phyloP scores from a whole-genome alignment of 2,329 filamentous ascomycete genomes.

The Aspergillus glaucus region DNA sequence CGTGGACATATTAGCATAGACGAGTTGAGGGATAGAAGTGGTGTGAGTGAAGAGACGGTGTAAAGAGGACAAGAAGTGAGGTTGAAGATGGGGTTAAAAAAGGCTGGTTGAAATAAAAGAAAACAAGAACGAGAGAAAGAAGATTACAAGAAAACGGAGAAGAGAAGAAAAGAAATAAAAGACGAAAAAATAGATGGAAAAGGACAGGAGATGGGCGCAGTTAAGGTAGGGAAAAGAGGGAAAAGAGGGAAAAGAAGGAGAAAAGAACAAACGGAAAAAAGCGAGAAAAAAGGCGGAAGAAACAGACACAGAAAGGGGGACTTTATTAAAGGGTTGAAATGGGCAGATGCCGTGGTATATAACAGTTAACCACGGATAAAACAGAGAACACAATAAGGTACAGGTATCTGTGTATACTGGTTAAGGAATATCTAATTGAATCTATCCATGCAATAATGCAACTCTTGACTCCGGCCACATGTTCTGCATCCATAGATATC shows the following conservation, averaged over 20 bases:
- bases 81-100: conserved; percentile 1
- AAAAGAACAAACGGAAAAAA: conserved; percentile 6
- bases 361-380: too few species aligned
- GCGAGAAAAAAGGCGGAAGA: conserved; percentile 2
- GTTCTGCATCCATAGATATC: too few species aligned
- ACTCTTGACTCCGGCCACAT: too few species aligned
- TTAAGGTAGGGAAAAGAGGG: conserved; percentile 11
- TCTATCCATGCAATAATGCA: too few species aligned
- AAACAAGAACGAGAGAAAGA: neutral
- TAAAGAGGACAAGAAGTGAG: too few species aligned
- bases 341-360: too few species aligned
- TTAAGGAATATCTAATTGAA: too few species aligned
- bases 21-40: conserved; percentile 6
- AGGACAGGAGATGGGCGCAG: conserved; percentile 16
- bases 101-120: neutral
- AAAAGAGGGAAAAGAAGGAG: conserved; percentile 11
- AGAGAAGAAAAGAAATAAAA: conserved; percentile 12
- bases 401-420: too few species aligned
- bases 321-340: neutral
- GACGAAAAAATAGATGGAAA: conserved; percentile 16
- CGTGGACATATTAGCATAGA: conserved; percentile 24
- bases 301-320: neutral
- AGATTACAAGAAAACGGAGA: neutral
- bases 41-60: neutral
- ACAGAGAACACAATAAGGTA: too few species aligned